These are phyloP conservation scores for Podaxis mareebaensis DNA, from an alignment of 768 basidiomycete species.

Conservation along the genomic window DNA sequence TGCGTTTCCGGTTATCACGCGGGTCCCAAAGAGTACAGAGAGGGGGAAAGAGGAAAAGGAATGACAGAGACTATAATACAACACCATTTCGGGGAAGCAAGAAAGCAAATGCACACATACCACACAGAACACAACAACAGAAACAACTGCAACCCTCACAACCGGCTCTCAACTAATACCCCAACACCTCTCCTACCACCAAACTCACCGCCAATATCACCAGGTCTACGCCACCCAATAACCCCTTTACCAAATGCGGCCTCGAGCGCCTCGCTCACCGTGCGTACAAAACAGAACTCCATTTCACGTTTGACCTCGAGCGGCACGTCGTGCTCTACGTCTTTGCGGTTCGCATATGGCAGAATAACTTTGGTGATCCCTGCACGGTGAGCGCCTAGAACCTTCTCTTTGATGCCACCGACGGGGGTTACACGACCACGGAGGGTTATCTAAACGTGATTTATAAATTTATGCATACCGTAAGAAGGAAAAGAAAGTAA, in stretches of 20 bases:
- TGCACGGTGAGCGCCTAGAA: slow-evolving; percentile 88
- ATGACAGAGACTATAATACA: too few relatives aligned
- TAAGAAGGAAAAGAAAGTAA: neutral
- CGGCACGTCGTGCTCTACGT: slow-evolving; percentile 85
- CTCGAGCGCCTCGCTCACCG: slow-evolving; percentile 77
- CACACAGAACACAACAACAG: neutral
- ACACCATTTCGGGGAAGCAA: neutral
- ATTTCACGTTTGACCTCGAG: slow-evolving; percentile 71
- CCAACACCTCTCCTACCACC: slow-evolving; percentile 4
- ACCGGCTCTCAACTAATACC: slow-evolving; percentile 52
- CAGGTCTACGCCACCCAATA: slow-evolving; percentile 60
- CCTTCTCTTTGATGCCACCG: slow-evolving; percentile 91
- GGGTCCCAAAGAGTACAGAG: too few relatives aligned
- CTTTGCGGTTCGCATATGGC: slow-evolving; percentile 82
- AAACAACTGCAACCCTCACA: slow-evolving; percentile 29
- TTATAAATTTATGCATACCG: neutral
- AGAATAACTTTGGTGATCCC: slow-evolving; percentile 82
- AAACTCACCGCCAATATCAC: neutral
- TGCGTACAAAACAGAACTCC: slow-evolving; percentile 81
- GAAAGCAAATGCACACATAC: neutral
- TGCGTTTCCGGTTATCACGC: too few relatives aligned
- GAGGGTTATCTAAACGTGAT: slow-evolving; percentile 62
- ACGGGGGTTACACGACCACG: slow-evolving; percentile 82
- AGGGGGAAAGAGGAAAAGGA: too few relatives aligned
- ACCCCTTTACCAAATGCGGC: slow-evolving; percentile 78